Conservation (phyloP, 345 rosid species). For the Euphorbia pulcherrima region DNA sequence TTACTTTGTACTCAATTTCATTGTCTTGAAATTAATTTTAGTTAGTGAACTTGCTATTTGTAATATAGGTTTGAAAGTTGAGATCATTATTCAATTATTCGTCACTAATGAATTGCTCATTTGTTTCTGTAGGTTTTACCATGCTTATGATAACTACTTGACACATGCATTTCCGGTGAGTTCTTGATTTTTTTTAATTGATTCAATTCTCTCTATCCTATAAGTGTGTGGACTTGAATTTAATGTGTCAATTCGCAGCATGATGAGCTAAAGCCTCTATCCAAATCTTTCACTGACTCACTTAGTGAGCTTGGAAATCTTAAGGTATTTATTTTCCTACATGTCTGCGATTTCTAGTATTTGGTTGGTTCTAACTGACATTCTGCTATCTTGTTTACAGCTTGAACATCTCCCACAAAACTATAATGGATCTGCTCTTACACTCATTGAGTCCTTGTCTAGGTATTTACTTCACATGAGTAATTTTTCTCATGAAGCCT, state of each 20-base stretch:
- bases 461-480: conserved; percentile 41
- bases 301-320: conserved; percentile 95
- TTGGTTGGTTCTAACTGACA: conserved; percentile 2
- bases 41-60: neutral
- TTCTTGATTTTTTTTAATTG: conserved; percentile 17
- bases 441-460: conserved; percentile 85
- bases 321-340: conserved; percentile 42
- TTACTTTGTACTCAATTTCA: neutral
- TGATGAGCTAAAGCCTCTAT: conserved; percentile 91
- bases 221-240: conserved; percentile 8
- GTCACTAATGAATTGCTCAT: neutral
- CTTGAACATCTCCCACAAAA: conserved; percentile 79
- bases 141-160: conserved; percentile 91
- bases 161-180: conserved; percentile 85
- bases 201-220: neutral
- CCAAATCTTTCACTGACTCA: conserved; percentile 78
- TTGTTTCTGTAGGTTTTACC: conserved; percentile 66
- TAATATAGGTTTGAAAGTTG: neutral
- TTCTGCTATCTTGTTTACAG: conserved; percentile 45
- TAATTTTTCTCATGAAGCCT: neutral
- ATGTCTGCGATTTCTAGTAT: neutral
- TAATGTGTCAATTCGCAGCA: conserved; percentile 45
- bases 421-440: conserved; percentile 87
- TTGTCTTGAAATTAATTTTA: neutral
- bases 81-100: neutral